A percentile compares a stretch with the other conserved stretches of the same genome.
Evolutionary conservation across 2,329 filamentous ascomycete species (phyloP).

Genomic region (Cladorrhinum sp.): DNA sequence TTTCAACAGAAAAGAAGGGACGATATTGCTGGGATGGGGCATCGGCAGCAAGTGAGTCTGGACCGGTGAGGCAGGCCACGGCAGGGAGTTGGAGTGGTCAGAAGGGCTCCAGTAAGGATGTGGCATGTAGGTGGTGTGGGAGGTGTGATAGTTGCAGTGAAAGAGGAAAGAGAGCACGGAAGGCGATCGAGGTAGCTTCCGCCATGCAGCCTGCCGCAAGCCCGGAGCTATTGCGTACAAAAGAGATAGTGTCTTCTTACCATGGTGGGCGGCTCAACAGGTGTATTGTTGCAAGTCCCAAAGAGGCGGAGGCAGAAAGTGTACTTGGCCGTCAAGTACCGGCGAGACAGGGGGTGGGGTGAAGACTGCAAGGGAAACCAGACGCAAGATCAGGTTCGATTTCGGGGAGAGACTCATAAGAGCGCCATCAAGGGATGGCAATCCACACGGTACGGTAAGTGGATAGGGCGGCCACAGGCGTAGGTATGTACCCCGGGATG

Average conservation of each 20-base stretch:
- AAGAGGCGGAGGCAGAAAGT: constrained; percentile 14
- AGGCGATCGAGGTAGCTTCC: constrained; percentile 38
- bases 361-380: constrained; percentile 14
- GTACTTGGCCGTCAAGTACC: constrained; percentile 24
- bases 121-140: constrained; percentile 21
- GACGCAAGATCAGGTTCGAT: constrained; percentile 18
- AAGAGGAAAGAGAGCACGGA: constrained; percentile 13
- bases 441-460: background rate
- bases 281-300: constrained; percentile 33
- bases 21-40: constrained; percentile 20
- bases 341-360: constrained; percentile 18
- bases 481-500: background rate
- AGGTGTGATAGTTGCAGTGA: constrained; percentile 15
- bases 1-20: constrained; percentile 31
- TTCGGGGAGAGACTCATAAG: background rate
- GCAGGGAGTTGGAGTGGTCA: constrained; percentile 9
- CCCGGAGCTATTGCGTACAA: constrained; percentile 30
- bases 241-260: constrained; percentile 40
- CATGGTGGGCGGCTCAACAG: constrained; percentile 40
- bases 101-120: constrained; percentile 23
- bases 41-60: constrained; percentile 15
- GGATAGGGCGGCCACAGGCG: background rate
- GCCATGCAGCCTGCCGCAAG: constrained; percentile 44
- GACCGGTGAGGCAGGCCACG: constrained; percentile 28
- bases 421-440: background rate